A percentile compares a stretch with the other conserved stretches of the same genome.
Conservation (phyloP, 2,329 filamentous ascomycete species). For the Parasarocladium wereldwijsianum region DNA sequence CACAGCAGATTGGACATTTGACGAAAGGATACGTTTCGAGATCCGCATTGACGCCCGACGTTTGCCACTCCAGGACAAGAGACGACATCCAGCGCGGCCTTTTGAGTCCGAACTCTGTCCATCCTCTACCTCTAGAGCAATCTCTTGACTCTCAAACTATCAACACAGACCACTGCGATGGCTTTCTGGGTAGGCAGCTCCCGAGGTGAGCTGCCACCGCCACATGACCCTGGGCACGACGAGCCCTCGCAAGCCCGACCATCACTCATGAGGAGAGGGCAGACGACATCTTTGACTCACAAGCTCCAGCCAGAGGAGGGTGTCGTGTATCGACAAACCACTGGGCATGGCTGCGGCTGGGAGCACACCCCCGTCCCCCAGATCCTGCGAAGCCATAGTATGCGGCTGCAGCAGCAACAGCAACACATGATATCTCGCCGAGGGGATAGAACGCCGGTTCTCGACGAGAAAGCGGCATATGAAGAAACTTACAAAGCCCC, state of each 20-base stretch:
- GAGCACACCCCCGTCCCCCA: neutral
- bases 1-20: too few relatives aligned
- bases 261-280: neutral
- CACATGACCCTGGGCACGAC: neutral
- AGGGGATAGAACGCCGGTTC: constrained; percentile 8
- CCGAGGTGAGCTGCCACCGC: constrained; percentile 3
- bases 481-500: constrained; percentile 11
- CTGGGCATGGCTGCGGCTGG: neutral
- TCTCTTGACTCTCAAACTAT: too few relatives aligned
- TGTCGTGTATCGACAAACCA: too few relatives aligned
- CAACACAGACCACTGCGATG: too few relatives aligned
- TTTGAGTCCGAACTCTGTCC: too few relatives aligned
- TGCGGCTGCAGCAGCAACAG: neutral
- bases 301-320: too few relatives aligned
- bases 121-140: too few relatives aligned
- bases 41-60: too few relatives aligned
- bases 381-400: neutral
- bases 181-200: constrained; percentile 19
- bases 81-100: too few relatives aligned
- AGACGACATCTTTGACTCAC: constrained; percentile 2
- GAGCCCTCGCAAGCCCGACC: neutral
- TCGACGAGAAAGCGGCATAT: constrained; percentile 10
- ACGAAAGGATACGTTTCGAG: too few relatives aligned
- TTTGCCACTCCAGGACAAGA: too few relatives aligned
- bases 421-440: neutral